Conservation (phyloP, 306 rosid genomes). For the Prunus armeniaca region DNA sequence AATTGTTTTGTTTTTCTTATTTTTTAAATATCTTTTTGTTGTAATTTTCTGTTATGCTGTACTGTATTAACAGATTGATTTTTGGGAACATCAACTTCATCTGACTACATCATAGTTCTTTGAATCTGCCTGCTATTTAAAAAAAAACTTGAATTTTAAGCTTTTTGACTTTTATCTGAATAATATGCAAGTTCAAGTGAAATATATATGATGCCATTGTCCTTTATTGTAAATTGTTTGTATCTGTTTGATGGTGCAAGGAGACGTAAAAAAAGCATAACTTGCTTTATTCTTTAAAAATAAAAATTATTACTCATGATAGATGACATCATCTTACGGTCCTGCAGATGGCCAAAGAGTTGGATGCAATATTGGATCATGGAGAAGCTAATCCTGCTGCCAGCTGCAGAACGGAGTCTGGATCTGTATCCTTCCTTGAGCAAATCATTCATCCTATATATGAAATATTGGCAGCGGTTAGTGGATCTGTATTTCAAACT, state of each 20-base stretch:
- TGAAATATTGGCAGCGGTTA: slow-evolving; percentile 39
- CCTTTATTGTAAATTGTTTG: neutral
- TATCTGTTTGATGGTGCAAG: neutral
- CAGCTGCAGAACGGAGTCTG: slow-evolving; percentile 51
- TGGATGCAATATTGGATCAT: slow-evolving; percentile 86
- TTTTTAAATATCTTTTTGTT: neutral
- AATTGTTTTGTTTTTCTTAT: neutral
- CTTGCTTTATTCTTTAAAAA: neutral
- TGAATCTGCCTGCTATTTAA: neutral
- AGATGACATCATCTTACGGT: neutral
- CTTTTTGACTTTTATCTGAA: neutral
- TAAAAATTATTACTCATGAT: neutral
- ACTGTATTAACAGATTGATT: neutral
- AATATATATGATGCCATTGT: neutral
- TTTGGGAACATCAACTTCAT: neutral
- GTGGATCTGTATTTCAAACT: slow-evolving; percentile 30
- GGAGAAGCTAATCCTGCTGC: slow-evolving; percentile 61
- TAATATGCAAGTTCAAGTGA: neutral
- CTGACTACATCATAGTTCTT: neutral
- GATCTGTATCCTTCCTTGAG: slow-evolving; percentile 68
- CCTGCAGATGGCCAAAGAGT: slow-evolving; percentile 87
- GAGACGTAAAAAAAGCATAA: neutral
- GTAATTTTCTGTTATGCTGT: neutral
- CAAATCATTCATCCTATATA: slow-evolving; percentile 72
- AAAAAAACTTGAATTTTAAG: neutral